These are phyloP conservation scores for Penicillium occitanis DNA, from an alignment of 2,329 filamentous ascomycete species.

Conservation along the genomic window DNA sequence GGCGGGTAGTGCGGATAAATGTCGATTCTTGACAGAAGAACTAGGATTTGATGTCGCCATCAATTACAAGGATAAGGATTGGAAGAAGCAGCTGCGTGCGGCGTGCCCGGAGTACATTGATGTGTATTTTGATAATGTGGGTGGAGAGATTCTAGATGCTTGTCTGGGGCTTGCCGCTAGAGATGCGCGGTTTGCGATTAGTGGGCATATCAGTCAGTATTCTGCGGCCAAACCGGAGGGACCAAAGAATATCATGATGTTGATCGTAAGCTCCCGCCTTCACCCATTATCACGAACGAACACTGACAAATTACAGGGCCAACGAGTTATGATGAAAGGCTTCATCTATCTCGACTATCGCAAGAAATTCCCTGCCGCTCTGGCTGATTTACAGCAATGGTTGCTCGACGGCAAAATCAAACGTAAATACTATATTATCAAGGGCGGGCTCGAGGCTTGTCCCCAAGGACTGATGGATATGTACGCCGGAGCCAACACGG, in stretches of 20 bases:
- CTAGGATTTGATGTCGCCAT: slow-evolving; percentile 67
- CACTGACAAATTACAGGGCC: slow-evolving; percentile 28
- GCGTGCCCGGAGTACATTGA: slow-evolving; percentile 63
- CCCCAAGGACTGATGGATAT: slow-evolving; percentile 64
- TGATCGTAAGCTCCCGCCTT: slow-evolving; percentile 35
- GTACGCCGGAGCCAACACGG: slow-evolving; percentile 69
- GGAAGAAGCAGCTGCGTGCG: slow-evolving; percentile 59
- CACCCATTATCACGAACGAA: neutral
- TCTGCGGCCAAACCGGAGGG: slow-evolving; percentile 59
- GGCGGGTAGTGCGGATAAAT: slow-evolving; percentile 67
- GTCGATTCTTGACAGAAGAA: slow-evolving; percentile 62
- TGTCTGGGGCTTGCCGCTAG: slow-evolving; percentile 63
- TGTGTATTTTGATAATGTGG: slow-evolving; percentile 74
- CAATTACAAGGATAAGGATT: slow-evolving; percentile 68
- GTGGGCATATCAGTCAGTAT: slow-evolving; percentile 69
- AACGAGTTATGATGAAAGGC: slow-evolving; percentile 59
- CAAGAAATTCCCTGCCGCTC: slow-evolving; percentile 58
- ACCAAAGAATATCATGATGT: slow-evolving; percentile 50
- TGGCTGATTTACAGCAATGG: slow-evolving; percentile 65
- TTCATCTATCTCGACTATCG: slow-evolving; percentile 72
- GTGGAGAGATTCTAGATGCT: slow-evolving; percentile 68
- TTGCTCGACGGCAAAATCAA: slow-evolving; percentile 70
- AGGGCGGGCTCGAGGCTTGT: slow-evolving; percentile 65
- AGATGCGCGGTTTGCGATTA: slow-evolving; percentile 67
- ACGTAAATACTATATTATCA: slow-evolving; percentile 68